Conservation (phyloP, 179 eudicot genomes). For the Carnegiea gigantea region DNA sequence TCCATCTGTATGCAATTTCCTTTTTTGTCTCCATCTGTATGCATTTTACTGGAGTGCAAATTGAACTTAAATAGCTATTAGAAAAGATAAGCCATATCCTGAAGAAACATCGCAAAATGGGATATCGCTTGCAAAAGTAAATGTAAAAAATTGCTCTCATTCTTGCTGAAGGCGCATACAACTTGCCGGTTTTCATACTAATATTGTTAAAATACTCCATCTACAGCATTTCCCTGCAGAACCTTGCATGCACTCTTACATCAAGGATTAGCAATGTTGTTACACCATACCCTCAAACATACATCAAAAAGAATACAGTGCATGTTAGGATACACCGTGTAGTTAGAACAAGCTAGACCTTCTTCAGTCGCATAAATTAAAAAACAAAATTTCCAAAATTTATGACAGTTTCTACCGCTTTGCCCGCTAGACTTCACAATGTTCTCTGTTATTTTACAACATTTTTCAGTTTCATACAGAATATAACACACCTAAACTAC, state of each 20-base stretch:
- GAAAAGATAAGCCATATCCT: background rate
- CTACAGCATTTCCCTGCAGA: background rate
- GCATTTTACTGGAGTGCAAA: background rate
- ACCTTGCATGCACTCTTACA: background rate
- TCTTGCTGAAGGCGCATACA: background rate
- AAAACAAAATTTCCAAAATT: background rate
- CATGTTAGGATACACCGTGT: background rate
- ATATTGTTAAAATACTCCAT: background rate
- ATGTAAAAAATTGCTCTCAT: background rate
- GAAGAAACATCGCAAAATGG: background rate
- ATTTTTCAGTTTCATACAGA: slow-evolving; percentile 8
- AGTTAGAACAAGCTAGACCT: background rate
- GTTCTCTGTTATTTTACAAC: background rate
- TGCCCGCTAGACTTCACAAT: slow-evolving; percentile 1
- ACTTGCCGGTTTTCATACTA: background rate
- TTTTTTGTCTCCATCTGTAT: too few relatives aligned
- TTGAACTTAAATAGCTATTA: background rate
- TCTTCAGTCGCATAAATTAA: background rate
- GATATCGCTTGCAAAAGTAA: too few relatives aligned
- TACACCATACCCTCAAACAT: background rate
- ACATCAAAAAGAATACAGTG: background rate
- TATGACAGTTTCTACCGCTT: background rate
- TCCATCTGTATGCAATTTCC: too few relatives aligned
- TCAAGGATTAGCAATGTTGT: background rate
- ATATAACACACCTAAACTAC: background rate